These are phyloP conservation scores for Mortierella sp. DNA, from an alignment of 371 early-diverging fungal genomes.

Conservation along the genomic window DNA sequence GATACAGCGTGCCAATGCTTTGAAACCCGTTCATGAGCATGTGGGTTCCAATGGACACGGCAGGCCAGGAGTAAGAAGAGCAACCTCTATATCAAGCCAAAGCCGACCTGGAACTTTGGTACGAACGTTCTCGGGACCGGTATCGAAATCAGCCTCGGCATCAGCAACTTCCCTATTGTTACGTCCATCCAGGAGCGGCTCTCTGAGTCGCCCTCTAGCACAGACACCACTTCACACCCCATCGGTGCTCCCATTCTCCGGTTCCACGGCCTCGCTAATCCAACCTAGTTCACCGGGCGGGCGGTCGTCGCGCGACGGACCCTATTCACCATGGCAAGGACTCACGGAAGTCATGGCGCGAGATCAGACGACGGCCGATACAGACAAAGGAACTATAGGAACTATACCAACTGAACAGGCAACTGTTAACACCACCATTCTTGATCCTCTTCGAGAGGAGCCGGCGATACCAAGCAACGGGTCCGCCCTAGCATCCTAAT, in stretches of 20 bases:
- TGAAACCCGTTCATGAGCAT: conserved; percentile 39
- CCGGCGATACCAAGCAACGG: background rate
- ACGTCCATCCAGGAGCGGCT: conserved; percentile 27
- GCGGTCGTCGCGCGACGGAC: conserved; percentile 11
- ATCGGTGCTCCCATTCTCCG: conserved; percentile 29
- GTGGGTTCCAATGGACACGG: background rate
- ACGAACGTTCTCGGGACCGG: conserved; percentile 32
- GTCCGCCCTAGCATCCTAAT: too few species aligned
- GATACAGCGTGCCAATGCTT: conserved; percentile 26
- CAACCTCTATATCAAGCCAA: conserved; percentile 2
- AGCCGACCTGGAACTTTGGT: conserved; percentile 9
- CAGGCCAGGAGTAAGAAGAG: background rate
- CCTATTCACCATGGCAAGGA: background rate
- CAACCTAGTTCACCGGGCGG: conserved; percentile 23
- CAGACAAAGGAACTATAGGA: too few species aligned
- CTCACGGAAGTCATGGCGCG: too few species aligned
- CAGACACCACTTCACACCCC: conserved; percentile 44
- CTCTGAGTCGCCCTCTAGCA: conserved; percentile 29
- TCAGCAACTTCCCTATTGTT: conserved; percentile 11
- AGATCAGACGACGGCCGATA: too few species aligned
- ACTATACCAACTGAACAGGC: background rate
- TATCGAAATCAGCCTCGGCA: background rate
- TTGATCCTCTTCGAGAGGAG: conserved; percentile 4
- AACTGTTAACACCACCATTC: background rate
- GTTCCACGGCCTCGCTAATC: conserved; percentile 25